Base-by-base conservation (phyloP, 306 rosid genomes). In the Ormosia emarginata region DNA sequence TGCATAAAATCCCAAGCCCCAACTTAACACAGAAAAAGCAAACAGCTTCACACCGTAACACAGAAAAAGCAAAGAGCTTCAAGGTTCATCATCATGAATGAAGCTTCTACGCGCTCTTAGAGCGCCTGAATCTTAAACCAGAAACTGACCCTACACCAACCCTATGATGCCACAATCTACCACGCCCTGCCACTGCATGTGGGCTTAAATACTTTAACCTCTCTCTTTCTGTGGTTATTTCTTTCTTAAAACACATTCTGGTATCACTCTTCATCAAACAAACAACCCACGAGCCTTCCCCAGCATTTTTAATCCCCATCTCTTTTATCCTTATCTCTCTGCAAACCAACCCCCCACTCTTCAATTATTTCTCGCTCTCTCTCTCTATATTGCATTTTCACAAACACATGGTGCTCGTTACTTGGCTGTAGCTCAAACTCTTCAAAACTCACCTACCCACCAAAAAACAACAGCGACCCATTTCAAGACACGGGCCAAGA, bases 141-240 rank as follows among this genome's bases (percentile, higher is more conserved):
- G 40, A 36, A 86, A 70, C 52, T 46, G 65, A 65, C 81, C 64
- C 75, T 44, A 24, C 53, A 43, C 11, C 32, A 72, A 77, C 32
- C 50, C 43, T 44, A 4, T 67, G 56, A 59, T 43, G 69, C 61
- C 57, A 39, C n/a, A 58, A 15, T 17, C 7, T 2, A 40, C 9
- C 88, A 91, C 86, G 57, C 86, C 75, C 83, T 68, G 71, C 39
- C 24, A 53, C 30, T 89, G 80, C 88, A 79, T 71, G 82, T 86
- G 87, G 74, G 83, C 56, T 50, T 37, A 52, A 62, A 64, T 46
- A 67, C 66, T 78, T 50, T 5, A 70, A 41, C n/a, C 36, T 4
- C 47, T 55, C 6, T 36, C 49, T 58, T 10, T 62, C 44, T 33
- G 10, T 46, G 36, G 15, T 32, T 15, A 11, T 2, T 72, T 4